Conservation (phyloP, 805 yeast genomes). For the Starmerella lactis-condensi region DNA sequence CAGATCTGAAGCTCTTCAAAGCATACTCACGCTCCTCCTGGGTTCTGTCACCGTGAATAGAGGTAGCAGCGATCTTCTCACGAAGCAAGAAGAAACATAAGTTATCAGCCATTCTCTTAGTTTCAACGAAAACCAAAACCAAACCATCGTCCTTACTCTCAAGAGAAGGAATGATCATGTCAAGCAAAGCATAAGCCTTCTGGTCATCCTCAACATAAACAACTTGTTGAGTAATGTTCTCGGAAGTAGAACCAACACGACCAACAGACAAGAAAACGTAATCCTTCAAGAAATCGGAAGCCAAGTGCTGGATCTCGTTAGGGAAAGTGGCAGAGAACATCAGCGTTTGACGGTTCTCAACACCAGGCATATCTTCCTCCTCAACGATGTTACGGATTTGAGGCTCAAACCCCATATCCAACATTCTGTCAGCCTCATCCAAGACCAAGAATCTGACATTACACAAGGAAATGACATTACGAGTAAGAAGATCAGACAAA, state of each 20-base stretch:
- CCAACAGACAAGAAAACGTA: constrained; percentile 94
- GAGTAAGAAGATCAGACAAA: constrained; percentile 82
- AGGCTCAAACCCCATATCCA: constrained; percentile 99
- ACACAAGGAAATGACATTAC: constrained; percentile 77
- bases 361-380: constrained; percentile 94
- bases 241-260: constrained; percentile 97
- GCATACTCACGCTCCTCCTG: constrained; percentile 97
- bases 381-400: constrained; percentile 97
- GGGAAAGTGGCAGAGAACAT: constrained; percentile 99
- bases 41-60: constrained; percentile 98
- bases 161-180: too few species aligned
- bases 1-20: constrained; percentile 77
- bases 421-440: constrained; percentile 99
- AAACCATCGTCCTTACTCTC: constrained; percentile 68
- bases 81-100: constrained; percentile 78
- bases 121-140: constrained; percentile 90
- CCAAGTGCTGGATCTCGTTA: constrained; percentile 86
- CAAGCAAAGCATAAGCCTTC: constrained; percentile 76
- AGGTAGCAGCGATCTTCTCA: constrained; percentile 89
- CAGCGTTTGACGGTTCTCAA: constrained; percentile 79
- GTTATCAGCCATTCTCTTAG: constrained; percentile 96
- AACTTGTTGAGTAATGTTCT: constrained; percentile 89
- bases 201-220: constrained; percentile 84
- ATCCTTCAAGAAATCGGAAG: constrained; percentile 89
- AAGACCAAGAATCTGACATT: constrained; percentile 85